Base-by-base conservation (phyloP, 2,329 filamentous ascomycete species). In the Aspergillus quadricinctus region DNA sequence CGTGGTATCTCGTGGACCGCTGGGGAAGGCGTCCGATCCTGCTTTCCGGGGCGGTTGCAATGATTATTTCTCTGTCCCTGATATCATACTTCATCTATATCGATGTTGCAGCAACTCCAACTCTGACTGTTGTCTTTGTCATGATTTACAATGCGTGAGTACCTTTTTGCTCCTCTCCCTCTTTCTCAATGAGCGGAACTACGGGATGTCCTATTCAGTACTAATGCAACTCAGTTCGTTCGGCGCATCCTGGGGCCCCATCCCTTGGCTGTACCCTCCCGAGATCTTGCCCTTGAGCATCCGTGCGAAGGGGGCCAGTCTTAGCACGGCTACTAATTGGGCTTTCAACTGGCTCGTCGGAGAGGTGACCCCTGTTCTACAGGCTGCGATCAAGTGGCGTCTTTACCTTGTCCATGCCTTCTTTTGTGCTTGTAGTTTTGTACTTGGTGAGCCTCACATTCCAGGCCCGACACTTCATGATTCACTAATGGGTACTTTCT, bases 301-400 rank as follows among this genome's bases (percentile, higher is more conserved):
- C 71, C 88, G 94, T 67, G 96, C 93, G 58, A 97, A 97, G 80
- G 94, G 94, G 59, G 93, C 94, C 53, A 96, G 92, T 82, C 77
- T 99, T 72, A 97, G 93, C 58, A 97, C 94, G 1, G 94, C 94
- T 19, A 88, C 92, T 31, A 99, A 99, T 72, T 99, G 94, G 94
- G 92, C 93, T 1, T 96, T 94, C 76, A 99, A 99, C 76, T 99
- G 92, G 89, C 80, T 97, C 27, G 94, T 97, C 3, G 94, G 94
- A 64, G 90, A 96, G 75, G 84, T 97, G 81, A 99, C 94, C 0
- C 94, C 94, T 1, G 86, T 97, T 54, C 79, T 97, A 57, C 93
- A 99, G 73, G 90, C 94, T 66, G 86, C 83, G 76, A 97, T 99
- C 67, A 85, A 88, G 66, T 99, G 94, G 94, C 86, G 94, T 35